Percentiles rank a stretch among this genome's conserved stretches.
phyloP scores from a whole-genome alignment of 2,329 filamentous ascomycete species.

The Cytospora mali region DNA sequence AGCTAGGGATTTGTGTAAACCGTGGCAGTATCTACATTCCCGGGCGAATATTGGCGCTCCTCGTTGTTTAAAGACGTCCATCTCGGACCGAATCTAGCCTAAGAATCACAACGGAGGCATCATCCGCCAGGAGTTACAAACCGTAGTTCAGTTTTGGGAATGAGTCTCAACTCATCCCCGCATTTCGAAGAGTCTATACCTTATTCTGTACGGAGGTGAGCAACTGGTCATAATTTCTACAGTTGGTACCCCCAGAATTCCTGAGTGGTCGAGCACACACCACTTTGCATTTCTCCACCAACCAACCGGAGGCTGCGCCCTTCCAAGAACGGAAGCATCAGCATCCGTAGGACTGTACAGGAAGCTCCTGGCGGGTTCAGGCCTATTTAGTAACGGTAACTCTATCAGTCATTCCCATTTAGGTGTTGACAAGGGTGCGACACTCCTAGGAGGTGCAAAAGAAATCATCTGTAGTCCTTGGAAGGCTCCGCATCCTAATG shows the following conservation, averaged over 20 bases:
- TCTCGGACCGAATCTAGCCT: not conserved
- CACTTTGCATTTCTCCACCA: conserved; percentile 25
- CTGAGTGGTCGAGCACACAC: not conserved
- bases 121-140: not conserved
- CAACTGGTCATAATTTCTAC: not conserved
- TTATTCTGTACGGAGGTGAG: conserved; percentile 15
- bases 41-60: not conserved
- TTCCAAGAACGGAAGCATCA: not conserved
- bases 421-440: not conserved
- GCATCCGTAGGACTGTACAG: not conserved
- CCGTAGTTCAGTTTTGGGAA: no score
- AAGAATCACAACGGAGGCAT: not conserved
- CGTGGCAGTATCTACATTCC: no score
- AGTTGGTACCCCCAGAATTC: not conserved
- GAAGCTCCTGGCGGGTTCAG: not conserved
- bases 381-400: not conserved
- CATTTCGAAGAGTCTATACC: conserved; percentile 1
- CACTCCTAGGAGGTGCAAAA: not conserved
- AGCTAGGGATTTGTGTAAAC: not conserved
- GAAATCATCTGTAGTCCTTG: not conserved
- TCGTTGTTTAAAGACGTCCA: conserved; percentile 1
- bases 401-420: not conserved
- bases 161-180: no score
- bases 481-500: not conserved
- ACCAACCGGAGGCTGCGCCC: conserved; percentile 7